Base-by-base conservation (phyloP, 2,329 filamentous ascomycete species). In the Aspergillus cejpii region DNA sequence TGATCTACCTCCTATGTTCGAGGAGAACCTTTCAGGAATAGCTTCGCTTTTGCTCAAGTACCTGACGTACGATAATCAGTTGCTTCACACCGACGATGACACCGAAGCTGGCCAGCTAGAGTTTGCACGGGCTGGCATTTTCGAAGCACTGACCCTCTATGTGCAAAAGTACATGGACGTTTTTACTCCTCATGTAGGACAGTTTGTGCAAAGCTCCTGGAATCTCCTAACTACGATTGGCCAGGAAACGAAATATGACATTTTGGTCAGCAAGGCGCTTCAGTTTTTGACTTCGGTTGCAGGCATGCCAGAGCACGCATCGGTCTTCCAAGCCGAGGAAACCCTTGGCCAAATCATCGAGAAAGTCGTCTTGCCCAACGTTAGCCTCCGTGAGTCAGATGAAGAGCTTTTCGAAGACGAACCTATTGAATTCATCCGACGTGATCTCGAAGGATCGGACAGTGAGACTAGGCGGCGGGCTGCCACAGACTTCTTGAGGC, bases 321-420 rank as follows among this genome's bases (percentile, higher is more conserved):
- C 80, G 50, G 81, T 84, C 48, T 98, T 98, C 78, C 90, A 94
- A 68, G 83, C 84, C 55, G 80, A 89, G 59, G 77, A 78, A 3
- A 84, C 87, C 2, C 73, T 97, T 27, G 81, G 82, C 14, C 85
- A 95, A 64, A 87, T 98, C 42, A 87, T 96, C 7, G 89, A 97
- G 65, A 95, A 95, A 70, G 92, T 97, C 47, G 87, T 98, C 45
- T 71, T 98, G 52, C 91, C 92, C 7, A 98, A 98, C 60, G 81
- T 98, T 47, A 85, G 85, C 12, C 73, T 98, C 48, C 82, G 94
- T 54, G 92, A 96, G 60, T 92, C 90, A 0, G 94, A 98, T 54
- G 79, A 95, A 43, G 92, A 98, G 65, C 78, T 95, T 54, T 97
- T 98, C 57, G 92, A 98, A 64, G 94, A 98, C 63, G 94, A 98